phyloP scores from a whole-genome alignment of 768 basidiomycete species.

The Gloeophyllum trabeum region DNA sequence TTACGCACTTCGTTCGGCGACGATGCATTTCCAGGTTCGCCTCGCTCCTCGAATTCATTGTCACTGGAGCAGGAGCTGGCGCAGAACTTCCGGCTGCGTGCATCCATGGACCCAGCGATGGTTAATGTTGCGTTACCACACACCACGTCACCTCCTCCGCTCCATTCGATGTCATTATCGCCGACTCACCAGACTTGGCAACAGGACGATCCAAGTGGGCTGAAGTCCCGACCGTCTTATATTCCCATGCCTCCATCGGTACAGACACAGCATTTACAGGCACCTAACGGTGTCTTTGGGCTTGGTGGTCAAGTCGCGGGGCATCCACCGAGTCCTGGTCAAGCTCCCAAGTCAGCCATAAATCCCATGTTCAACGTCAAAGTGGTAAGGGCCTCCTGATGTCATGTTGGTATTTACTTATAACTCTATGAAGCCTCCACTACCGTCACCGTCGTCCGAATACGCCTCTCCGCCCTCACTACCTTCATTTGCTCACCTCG shows the following conservation, averaged over 20 bases:
- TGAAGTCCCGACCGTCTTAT: constrained; percentile 12
- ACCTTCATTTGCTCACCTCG: constrained; percentile 73
- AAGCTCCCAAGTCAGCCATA: constrained; percentile 56
- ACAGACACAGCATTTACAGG: constrained; percentile 17
- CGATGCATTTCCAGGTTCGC: constrained; percentile 46
- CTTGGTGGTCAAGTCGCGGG: constrained; percentile 37
- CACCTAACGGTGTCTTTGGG: constrained; percentile 35
- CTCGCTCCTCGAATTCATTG: constrained; percentile 71
- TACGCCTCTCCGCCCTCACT: constrained; percentile 33
- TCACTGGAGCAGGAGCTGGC: constrained; percentile 66
- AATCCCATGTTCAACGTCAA: constrained; percentile 90
- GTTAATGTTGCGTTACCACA: constrained; percentile 31
- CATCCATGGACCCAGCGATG: constrained; percentile 48
- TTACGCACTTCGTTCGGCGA: constrained; percentile 66
- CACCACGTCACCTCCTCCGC: constrained; percentile 64
- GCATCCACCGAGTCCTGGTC: constrained; percentile 49
- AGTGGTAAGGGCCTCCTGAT: constrained; percentile 49
- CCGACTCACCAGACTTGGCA: constrained; percentile 33
- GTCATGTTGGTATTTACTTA: constrained; percentile 1
- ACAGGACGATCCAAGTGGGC: constrained; percentile 6
- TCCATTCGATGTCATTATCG: constrained; percentile 64
- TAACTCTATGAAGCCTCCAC: constrained; percentile 34
- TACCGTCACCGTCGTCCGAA: constrained; percentile 27
- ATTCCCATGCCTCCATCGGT: constrained; percentile 12
- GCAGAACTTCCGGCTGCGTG: constrained; percentile 63